Evolutionary conservation across 768 basidiomycete species (phyloP).

Genomic region (Boletellus ananas): DNA sequence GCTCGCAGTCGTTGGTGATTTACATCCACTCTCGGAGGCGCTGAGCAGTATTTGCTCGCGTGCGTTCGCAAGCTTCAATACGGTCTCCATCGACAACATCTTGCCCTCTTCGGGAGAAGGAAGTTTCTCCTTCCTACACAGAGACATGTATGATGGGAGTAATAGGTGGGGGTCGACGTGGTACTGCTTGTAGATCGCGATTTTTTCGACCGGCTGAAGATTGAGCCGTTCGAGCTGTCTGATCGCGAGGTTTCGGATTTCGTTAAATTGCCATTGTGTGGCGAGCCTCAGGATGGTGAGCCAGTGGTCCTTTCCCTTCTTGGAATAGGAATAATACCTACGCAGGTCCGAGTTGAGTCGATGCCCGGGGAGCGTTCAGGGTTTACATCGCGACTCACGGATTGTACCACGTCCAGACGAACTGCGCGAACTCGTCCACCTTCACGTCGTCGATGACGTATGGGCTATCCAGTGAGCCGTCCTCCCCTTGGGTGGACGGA

Average conservation of each 20-base stretch:
- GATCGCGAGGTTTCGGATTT: constrained; percentile 48
- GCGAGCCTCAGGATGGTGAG: constrained; percentile 49
- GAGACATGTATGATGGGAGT: constrained; percentile 46
- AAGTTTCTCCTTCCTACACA: constrained; percentile 51
- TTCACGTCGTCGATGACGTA: constrained; percentile 27
- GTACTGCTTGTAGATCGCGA: constrained; percentile 53
- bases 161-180: constrained; percentile 47
- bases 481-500: neutral
- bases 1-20: constrained; percentile 26
- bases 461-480: neutral
- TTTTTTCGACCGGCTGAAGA: constrained; percentile 49
- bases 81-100: constrained; percentile 54
- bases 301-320: constrained; percentile 52
- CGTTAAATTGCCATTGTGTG: constrained; percentile 50
- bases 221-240: constrained; percentile 50
- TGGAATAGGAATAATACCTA: constrained; percentile 56
- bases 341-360: neutral
- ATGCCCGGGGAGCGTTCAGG: constrained; percentile 1
- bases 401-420: constrained; percentile 58
- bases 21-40: constrained; percentile 27
- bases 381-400: constrained; percentile 36
- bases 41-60: constrained; percentile 45
- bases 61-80: constrained; percentile 48
- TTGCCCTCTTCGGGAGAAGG: constrained; percentile 52
- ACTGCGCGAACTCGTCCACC: constrained; percentile 38